Base-by-base conservation (phyloP, 371 early-diverging fungal genomes). In the Lichtheimia ramosa region DNA sequence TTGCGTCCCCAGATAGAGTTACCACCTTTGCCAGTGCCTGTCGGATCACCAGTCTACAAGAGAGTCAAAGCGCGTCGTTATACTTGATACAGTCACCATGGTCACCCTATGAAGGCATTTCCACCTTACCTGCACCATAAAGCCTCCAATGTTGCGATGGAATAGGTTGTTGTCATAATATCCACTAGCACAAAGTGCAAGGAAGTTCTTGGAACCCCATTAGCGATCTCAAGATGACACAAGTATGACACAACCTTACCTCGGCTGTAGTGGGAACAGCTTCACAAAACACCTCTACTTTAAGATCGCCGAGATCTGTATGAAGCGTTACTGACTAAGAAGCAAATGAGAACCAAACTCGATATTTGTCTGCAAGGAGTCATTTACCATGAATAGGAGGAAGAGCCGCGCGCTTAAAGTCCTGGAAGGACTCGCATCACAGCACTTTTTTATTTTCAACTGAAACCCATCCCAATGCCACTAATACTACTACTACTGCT, bases 231-330 rank as follows among this genome's bases (percentile, higher is more conserved):
- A 20, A 15, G 43, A 43, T 55, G 34, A 34, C 34, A 34, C 34
- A 10, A 34, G 10, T 1, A 8, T 34, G 16, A n/a, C 10, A 43
- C 24, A n/a, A 2, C 51, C 41, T 51, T 83, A 90, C 92, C 78
- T 95, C 95, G 14, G 92, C 87, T 4, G 96, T 81, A 50, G 81
- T 87, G 14, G 96, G 96, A 3, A 89, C 90, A 7, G 90, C 85
- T 65, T 90, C 89, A 64, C 90, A 92, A 68, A 89, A 88, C 21
- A 93, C 70, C 75, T 91, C 92, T 18, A 93, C 82, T 69, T 96
- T 96, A 39, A 97, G 70, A 76, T 96, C 96, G 10, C 97, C 97
- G 18, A 94, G 82, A 79, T 93, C 93, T 15, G 97, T 97, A 63
- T 88, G 92, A 56, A 90, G 69, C 54, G 93, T 92, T 18, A 94